phyloP scores from a whole-genome alignment of 768 basidiomycete species.

The Leccinum rimulosum region DNA sequence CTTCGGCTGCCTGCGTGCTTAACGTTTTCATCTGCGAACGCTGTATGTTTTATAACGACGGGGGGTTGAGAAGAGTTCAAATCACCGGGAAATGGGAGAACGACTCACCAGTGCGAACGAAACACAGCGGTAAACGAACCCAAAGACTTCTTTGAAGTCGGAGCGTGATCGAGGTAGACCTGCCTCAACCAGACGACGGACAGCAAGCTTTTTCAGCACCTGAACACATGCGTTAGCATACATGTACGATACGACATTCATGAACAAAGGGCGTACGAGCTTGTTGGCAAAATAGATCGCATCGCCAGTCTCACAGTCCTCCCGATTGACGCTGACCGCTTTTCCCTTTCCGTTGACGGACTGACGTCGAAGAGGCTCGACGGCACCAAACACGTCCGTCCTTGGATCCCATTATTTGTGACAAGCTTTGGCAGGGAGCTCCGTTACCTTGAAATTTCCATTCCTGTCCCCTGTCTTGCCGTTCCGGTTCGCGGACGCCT shows the following conservation, averaged over 20 bases:
- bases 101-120: constrained; percentile 40
- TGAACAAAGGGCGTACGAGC: constrained; percentile 40
- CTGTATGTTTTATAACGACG: constrained; percentile 6
- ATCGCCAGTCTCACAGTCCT: constrained; percentile 18
- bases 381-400: constrained; percentile 32
- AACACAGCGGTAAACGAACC: constrained; percentile 39
- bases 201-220: constrained; percentile 41
- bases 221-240: background rate
- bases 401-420: constrained; percentile 18
- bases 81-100: background rate
- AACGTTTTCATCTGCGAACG: constrained; percentile 30
- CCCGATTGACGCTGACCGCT: constrained; percentile 28
- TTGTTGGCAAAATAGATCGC: constrained; percentile 59
- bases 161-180: constrained; percentile 36
- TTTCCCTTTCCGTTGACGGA: constrained; percentile 35
- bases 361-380: constrained; percentile 15
- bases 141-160: constrained; percentile 41
- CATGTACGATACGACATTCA: background rate
- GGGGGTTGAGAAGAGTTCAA: background rate
- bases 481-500: constrained; percentile 5
- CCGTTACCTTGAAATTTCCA: constrained; percentile 46
- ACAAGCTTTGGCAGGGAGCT: constrained; percentile 35
- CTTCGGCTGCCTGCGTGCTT: constrained; percentile 27
- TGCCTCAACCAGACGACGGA: constrained; percentile 29
- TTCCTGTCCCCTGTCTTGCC: constrained; percentile 6